Evolutionary conservation across 305 asterid species (phyloP).

Genomic region (Fraxinus paxiana): DNA sequence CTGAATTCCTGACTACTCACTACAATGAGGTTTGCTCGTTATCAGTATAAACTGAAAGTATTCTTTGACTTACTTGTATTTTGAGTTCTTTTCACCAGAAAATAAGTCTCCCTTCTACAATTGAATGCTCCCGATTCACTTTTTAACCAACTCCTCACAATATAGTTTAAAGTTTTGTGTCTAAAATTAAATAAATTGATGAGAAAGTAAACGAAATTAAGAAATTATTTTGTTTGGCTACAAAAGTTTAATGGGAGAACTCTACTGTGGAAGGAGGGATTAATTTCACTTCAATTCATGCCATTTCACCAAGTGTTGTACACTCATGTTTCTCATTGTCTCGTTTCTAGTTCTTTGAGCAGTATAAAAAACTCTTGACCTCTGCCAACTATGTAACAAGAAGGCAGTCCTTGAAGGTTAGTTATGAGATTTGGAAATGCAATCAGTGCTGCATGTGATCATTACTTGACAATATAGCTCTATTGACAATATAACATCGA

Average conservation of each 20-base stretch:
- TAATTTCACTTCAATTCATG: not conserved
- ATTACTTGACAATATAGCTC: slow-evolving; percentile 24
- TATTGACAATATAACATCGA: slow-evolving; percentile 16
- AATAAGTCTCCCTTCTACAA: not conserved
- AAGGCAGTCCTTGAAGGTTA: slow-evolving; percentile 97
- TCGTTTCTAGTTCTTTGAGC: slow-evolving; percentile 76
- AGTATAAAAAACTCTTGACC: slow-evolving; percentile 70
- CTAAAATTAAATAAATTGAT: not conserved
- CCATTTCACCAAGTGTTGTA: slow-evolving; percentile 8
- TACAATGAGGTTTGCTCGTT: slow-evolving; percentile 63
- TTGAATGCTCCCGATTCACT: not conserved
- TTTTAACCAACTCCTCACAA: not conserved
- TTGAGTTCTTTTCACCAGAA: not conserved
- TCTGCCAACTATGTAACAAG: slow-evolving; percentile 89
- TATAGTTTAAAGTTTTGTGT: not conserved
- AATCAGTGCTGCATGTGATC: slow-evolving; percentile 24
- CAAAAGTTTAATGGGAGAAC: not conserved
- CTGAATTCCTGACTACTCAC: slow-evolving; percentile 68
- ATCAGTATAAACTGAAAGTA: slow-evolving; percentile 7
- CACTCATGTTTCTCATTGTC: slow-evolving; percentile 14
- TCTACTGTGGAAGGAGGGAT: not conserved
- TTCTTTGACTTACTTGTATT: slow-evolving; percentile 8
- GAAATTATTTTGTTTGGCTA: not conserved
- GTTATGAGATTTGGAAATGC: slow-evolving; percentile 22
- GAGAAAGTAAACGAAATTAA: not conserved